These are phyloP conservation scores for Coemansia sp. DNA, from an alignment of 192 early-diverging fungal genomes.

Conservation along the genomic window DNA sequence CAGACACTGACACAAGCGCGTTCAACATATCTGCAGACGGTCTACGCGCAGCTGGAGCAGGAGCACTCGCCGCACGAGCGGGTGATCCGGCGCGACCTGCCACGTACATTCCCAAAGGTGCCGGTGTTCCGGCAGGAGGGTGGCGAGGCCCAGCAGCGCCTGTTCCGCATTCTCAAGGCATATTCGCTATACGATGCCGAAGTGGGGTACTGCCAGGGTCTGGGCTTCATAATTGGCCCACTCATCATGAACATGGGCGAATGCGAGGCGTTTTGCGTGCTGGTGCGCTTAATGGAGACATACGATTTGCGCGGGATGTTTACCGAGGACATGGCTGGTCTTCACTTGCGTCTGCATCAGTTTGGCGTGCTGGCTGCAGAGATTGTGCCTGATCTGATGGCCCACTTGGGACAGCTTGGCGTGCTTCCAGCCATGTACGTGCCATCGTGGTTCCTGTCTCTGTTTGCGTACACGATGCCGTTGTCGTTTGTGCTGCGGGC, in stretches of 20 bases:
- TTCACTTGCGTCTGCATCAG: conserved; percentile 87
- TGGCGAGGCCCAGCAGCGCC: conserved; percentile 80
- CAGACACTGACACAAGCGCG: conserved; percentile 85
- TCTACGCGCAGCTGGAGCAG: conserved; percentile 74
- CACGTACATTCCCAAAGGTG: conserved; percentile 87
- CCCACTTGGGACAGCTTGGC: conserved; percentile 73
- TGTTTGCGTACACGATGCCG: conserved; percentile 96
- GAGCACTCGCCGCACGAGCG: conserved; percentile 81
- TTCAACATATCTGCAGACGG: conserved; percentile 72
- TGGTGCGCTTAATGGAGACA: conserved; percentile 92
- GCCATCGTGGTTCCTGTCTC: conserved; percentile 94
- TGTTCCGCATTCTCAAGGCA: conserved; percentile 87
- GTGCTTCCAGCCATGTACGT: conserved; percentile 87
- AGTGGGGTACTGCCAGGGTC: conserved; percentile 97
- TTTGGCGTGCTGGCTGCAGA: conserved; percentile 76
- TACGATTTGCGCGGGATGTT: conserved; percentile 92
- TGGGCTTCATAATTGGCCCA: conserved; percentile 92
- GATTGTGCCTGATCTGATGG: conserved; percentile 67
- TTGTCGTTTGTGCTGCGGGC: conserved; percentile 85
- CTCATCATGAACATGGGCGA: conserved; percentile 94
- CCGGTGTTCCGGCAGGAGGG: conserved; percentile 79
- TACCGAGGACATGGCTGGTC: conserved; percentile 89
- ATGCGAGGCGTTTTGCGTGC: conserved; percentile 89
- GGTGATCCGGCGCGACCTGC: conserved; percentile 87
- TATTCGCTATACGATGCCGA: conserved; percentile 92